Percentiles rank a stretch among this genome's conserved stretches.
Evolutionary conservation across 106 monocot genomes (phyloP).

Genomic region (Alisma plantagoaquatica): DNA sequence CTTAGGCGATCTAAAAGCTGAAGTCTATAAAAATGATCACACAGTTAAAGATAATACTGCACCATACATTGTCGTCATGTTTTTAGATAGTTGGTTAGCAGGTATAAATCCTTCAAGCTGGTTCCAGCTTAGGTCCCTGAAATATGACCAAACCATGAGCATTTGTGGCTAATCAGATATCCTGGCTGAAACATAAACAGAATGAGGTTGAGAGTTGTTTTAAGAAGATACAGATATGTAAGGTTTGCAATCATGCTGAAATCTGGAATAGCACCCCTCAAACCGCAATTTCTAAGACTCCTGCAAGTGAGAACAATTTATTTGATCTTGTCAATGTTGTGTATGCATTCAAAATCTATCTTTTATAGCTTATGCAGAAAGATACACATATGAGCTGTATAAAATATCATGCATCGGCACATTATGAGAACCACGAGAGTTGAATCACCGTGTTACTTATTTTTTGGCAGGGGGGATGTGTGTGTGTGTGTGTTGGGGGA

Average conservation of each 20-base stretch:
- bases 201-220: too few species aligned
- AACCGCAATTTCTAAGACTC: constrained; percentile 81
- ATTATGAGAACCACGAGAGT: too few species aligned
- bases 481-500: too few species aligned
- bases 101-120: constrained; percentile 55
- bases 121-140: constrained; percentile 83
- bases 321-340: too few species aligned
- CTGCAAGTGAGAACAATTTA: constrained; percentile 29
- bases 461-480: too few species aligned
- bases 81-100: constrained; percentile 31
- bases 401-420: too few species aligned
- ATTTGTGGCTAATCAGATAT: not conserved
- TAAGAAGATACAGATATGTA: constrained; percentile 59
- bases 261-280: constrained; percentile 68
- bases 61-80: constrained; percentile 65
- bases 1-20: not conserved
- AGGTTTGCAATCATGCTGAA: constrained; percentile 48
- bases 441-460: too few species aligned
- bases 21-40: not conserved
- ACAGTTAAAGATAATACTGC: not conserved
- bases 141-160: constrained; percentile 4
- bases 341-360: too few species aligned
- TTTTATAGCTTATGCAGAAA: too few species aligned
- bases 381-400: too few species aligned
- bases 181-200: not conserved